phyloP scores from a whole-genome alignment of 805 yeast genomes.

The Komagataella kurtzmanii region DNA sequence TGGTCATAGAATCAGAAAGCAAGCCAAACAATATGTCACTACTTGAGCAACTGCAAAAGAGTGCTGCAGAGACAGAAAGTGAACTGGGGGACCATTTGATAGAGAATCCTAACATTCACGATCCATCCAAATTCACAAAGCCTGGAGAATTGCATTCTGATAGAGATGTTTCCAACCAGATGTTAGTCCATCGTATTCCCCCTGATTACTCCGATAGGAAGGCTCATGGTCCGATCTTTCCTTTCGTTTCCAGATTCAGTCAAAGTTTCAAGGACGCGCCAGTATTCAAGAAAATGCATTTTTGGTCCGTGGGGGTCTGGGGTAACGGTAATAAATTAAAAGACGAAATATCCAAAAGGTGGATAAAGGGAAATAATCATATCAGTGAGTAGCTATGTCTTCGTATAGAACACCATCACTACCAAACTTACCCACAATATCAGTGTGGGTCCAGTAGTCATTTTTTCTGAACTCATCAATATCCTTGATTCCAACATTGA shows the following conservation, averaged over 20 bases:
- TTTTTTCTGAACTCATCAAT: constrained; percentile 6
- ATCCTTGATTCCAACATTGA: constrained; percentile 39
- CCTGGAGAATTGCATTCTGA: neutral
- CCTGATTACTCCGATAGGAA: neutral
- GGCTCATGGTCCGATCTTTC: neutral
- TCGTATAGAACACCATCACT: constrained; percentile 61
- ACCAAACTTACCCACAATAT: constrained; percentile 48
- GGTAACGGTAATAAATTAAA: constrained; percentile 32
- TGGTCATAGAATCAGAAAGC: neutral
- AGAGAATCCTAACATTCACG: constrained; percentile 1
- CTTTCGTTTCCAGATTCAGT: neutral
- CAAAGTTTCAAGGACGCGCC: constrained; percentile 19
- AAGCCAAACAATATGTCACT: neutral
- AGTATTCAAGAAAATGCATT: constrained; percentile 29
- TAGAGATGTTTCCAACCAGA: neutral
- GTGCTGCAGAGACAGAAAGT: constrained; percentile 4
- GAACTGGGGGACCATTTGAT: neutral
- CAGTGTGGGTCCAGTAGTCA: constrained; percentile 35
- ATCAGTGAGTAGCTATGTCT: neutral
- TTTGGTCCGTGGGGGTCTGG: constrained; percentile 65
- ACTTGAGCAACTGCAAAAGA: constrained; percentile 1
- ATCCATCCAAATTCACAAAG: constrained; percentile 1
- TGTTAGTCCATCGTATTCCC: neutral
- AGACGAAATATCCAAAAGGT: constrained; percentile 39
- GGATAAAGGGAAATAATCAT: constrained; percentile 31